phyloP scores from a whole-genome alignment of 805 yeast species.

The Saccharomycopsis fermentans region DNA sequence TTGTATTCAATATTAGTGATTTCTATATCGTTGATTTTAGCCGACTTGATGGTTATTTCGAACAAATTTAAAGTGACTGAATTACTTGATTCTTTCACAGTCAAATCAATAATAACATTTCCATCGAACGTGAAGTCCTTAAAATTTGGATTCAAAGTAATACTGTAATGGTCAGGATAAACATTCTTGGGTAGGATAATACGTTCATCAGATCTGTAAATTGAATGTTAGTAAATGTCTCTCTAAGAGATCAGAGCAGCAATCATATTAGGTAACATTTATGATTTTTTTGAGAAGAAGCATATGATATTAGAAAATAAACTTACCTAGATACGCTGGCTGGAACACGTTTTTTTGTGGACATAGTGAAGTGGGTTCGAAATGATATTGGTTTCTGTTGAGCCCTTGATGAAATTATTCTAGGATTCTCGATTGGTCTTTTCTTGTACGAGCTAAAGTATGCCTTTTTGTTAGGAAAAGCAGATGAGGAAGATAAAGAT shows the following conservation, averaged over 20 bases:
- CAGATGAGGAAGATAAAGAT: neutral
- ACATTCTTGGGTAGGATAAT: slow-evolving; percentile 52
- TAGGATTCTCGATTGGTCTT: neutral
- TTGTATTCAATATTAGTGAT: slow-evolving; percentile 35
- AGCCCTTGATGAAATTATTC: neutral
- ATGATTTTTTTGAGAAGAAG: too few species aligned
- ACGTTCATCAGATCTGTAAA: slow-evolving; percentile 2
- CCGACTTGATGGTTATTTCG: slow-evolving; percentile 53
- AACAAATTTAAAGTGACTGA: slow-evolving; percentile 47
- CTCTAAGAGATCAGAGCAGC: neutral
- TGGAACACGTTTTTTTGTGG: neutral
- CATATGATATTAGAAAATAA: neutral
- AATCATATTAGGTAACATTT: too few species aligned
- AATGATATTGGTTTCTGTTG: neutral
- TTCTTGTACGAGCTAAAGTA: neutral
- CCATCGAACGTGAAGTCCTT: slow-evolving; percentile 52
- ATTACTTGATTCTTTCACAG: slow-evolving; percentile 38
- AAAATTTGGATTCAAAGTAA: slow-evolving; percentile 55
- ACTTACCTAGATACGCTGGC: neutral
- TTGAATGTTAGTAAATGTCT: neutral
- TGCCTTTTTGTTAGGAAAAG: neutral
- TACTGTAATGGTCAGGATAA: slow-evolving; percentile 63
- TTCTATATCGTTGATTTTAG: slow-evolving; percentile 29
- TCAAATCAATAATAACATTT: slow-evolving; percentile 41
- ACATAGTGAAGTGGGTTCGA: neutral